Evolutionary conservation across 257 asterid genomes (phyloP), one percentile per base, ranked within the genome.

Genomic region (Asclepias syriaca): DNA sequence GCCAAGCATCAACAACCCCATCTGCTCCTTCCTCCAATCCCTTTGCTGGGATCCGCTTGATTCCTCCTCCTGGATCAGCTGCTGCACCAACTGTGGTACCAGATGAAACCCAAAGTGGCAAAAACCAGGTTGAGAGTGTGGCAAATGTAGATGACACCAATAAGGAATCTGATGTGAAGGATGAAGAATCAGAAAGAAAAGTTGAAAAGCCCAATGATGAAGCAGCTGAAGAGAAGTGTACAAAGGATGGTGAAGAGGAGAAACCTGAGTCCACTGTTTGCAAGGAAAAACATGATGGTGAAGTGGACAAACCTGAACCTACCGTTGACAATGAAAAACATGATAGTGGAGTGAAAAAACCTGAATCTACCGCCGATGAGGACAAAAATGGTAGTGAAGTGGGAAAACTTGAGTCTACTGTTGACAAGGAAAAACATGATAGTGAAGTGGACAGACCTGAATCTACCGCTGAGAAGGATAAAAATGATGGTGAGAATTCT

Each of bases 21-120:
- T 58, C 87, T 55, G 82, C 89, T 29, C 70, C 84, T 72, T 80
- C 91, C 75, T 75, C 95, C 37, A 91, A 87, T 78, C 98, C 97
- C 13, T 93, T 93, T 75, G 87, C 96, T 45, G 84, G 84, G 9
- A 81, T 93, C 72, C 84, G 86, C 60, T 78, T 92, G 81, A 82
- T 84, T 81, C 86, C 92, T 70, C 77, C 84, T 65, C 78, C 83
- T 60, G 32, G 75, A 53, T 46, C 88, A 65, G 51, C 45, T 66
- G 64, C 73, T 73, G 57, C 69, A 46, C 73, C 71, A 8, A 39
- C 66, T 48, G 75, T 22, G 53, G 75, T 53, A 65, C 43, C 76
- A 55, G 56, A 46, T 59, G 65, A 75, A 75, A 66, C 58, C 34
- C 76, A 68, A 68, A 29, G 61, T 39, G 21, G 22, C 21, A 16